Percentiles rank a stretch among this genome's conserved stretches.
These are phyloP conservation scores for Acer saccharum DNA, from an alignment of 345 rosid genomes.

Conservation along the genomic window DNA sequence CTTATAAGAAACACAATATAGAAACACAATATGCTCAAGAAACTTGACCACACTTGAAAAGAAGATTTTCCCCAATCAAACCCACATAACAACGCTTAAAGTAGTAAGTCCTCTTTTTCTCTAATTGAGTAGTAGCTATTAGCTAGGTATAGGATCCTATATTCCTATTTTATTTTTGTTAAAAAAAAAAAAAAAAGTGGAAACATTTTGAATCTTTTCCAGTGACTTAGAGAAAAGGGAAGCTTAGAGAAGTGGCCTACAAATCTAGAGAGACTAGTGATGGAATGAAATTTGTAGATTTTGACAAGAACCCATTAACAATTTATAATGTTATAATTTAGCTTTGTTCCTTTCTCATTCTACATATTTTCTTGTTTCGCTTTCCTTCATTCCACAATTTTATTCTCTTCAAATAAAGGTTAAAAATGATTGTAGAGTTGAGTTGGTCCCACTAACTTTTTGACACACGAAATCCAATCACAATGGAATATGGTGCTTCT, in stretches of 20 bases:
- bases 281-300: constrained; percentile 33
- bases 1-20: constrained; percentile 32
- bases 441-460: constrained; percentile 30
- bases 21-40: constrained; percentile 34
- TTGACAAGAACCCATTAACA: constrained; percentile 44
- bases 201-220: constrained; percentile 56
- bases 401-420: constrained; percentile 39
- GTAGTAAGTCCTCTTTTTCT: constrained; percentile 25
- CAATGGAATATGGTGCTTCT: constrained; percentile 34
- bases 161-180: background rate
- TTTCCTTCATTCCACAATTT: constrained; percentile 27
- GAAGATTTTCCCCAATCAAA: constrained; percentile 26
- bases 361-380: constrained; percentile 26
- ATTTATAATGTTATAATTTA: constrained; percentile 1
- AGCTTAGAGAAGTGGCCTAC: constrained; percentile 35
- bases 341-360: constrained; percentile 25
- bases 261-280: constrained; percentile 34
- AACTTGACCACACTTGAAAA: constrained; percentile 28
- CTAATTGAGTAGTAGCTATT: constrained; percentile 7
- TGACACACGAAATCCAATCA: constrained; percentile 32
- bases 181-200: constrained; percentile 24
- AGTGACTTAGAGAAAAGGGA: constrained; percentile 41
- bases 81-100: constrained; percentile 36
- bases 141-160: constrained; percentile 27
- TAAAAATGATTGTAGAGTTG: constrained; percentile 25